A percentile compares a stretch with the other conserved stretches of the same genome.
Evolutionary conservation across 2,329 filamentous ascomycete species (phyloP).

Genomic region (Rutstroemia sp.): DNA sequence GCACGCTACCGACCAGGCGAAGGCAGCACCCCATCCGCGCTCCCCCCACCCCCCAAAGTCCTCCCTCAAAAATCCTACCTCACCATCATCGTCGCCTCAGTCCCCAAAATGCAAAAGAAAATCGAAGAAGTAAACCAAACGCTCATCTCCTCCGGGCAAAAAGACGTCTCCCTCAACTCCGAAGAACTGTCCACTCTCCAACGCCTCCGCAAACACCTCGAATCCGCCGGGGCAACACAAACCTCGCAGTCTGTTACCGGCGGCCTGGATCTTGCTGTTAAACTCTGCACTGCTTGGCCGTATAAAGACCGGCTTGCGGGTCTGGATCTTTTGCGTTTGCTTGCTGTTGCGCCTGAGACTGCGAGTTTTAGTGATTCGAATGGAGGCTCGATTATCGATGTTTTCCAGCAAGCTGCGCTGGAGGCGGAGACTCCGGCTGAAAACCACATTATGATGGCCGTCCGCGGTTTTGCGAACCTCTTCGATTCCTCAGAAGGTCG

Average conservation of each 20-base stretch:
- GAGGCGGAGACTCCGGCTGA: conserved; percentile 52
- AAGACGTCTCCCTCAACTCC: conserved; percentile 67
- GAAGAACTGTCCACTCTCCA: conserved; percentile 58
- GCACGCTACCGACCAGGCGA: conserved; percentile 72
- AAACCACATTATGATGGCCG: conserved; percentile 83
- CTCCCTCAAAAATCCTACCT: conserved; percentile 77
- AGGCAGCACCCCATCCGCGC: conserved; percentile 32
- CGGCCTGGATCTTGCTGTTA: conserved; percentile 58
- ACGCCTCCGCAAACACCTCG: conserved; percentile 55
- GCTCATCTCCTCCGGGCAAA: conserved; percentile 62
- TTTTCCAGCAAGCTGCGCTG: conserved; percentile 51
- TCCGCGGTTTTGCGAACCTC: conserved; percentile 75
- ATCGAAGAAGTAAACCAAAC: conserved; percentile 67
- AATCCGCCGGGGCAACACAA: conserved; percentile 36
- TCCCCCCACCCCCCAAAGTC: conserved; percentile 41
- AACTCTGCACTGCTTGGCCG: conserved; percentile 73
- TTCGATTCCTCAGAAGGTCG: conserved; percentile 71
- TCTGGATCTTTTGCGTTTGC: conserved; percentile 79
- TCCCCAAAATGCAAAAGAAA: conserved; percentile 65
- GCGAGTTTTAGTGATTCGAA: conserved; percentile 50
- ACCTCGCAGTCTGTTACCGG: conserved; percentile 40
- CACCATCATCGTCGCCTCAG: conserved; percentile 67
- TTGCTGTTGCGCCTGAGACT: conserved; percentile 61
- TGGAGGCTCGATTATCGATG: conserved; percentile 50
- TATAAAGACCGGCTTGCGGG: conserved; percentile 72